These are phyloP conservation scores for Aspergillus terreus DNA, from an alignment of 2,329 filamentous ascomycete species.

Conservation along the genomic window DNA sequence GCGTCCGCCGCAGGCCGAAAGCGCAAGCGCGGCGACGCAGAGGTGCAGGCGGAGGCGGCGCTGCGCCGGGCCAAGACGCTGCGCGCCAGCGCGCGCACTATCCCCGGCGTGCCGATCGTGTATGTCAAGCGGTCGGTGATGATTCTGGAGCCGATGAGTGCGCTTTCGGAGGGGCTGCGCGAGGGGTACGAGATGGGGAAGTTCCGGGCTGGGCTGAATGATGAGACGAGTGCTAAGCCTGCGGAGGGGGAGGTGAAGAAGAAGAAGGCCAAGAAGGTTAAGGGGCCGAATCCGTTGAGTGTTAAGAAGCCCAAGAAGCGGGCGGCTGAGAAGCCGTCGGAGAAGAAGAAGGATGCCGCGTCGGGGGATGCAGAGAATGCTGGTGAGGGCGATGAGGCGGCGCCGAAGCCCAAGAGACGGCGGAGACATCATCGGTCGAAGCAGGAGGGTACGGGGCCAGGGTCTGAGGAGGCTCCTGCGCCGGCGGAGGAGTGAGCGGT, in stretches of 20 bases:
- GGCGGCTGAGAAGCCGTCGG: constrained; percentile 16
- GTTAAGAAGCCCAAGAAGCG: constrained; percentile 46
- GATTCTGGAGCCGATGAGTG: constrained; percentile 48
- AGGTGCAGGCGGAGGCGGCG: constrained; percentile 24
- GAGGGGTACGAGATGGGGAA: constrained; percentile 46
- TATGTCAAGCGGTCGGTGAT: constrained; percentile 51
- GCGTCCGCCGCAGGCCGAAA: constrained; percentile 20
- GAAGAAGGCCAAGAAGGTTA: constrained; percentile 32
- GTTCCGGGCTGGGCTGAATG: constrained; percentile 41
- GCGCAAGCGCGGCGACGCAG: constrained; percentile 32
- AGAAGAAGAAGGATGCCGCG: constrained; percentile 16
- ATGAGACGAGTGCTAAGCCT: constrained; percentile 10
- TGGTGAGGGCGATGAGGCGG: constrained; percentile 17
- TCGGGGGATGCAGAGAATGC: constrained; percentile 15
- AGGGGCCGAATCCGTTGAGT: constrained; percentile 47
- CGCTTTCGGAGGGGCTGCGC: constrained; percentile 38
- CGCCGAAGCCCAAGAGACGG: constrained; percentile 31
- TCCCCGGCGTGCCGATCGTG: constrained; percentile 48
- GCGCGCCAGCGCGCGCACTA: constrained; percentile 37
- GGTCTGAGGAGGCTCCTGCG: constrained; percentile 10
- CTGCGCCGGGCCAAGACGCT: constrained; percentile 31
- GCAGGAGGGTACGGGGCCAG: constrained; percentile 2
- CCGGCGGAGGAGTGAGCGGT: constrained; percentile 10
- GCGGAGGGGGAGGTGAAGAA: constrained; percentile 25
- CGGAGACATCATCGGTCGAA: constrained; percentile 29